These are phyloP conservation scores for Peronospora farinosa DNA, from an alignment of 352 stramenopile species.

Conservation along the genomic window DNA sequence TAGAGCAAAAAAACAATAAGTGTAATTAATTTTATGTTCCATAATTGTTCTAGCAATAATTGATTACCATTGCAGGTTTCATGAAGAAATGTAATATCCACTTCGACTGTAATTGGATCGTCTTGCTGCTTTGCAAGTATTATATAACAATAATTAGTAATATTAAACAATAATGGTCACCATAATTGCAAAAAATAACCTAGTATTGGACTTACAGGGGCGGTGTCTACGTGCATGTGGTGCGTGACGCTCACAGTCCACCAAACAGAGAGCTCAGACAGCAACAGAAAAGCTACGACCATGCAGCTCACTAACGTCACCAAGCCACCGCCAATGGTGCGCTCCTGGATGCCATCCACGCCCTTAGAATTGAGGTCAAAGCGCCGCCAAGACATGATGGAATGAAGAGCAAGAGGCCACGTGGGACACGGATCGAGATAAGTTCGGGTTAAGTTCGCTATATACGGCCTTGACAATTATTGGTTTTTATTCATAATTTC, in stretches of 20 bases:
- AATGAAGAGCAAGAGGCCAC: conserved; percentile 20
- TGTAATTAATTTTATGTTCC: no score
- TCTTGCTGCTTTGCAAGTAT: conserved; percentile 59
- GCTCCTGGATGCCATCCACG: conserved; percentile 86
- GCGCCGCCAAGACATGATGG: conserved; percentile 53
- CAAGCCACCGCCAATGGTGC: conserved; percentile 73
- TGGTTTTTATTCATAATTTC: no score
- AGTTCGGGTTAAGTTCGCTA: not conserved
- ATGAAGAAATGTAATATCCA: conserved; percentile 80
- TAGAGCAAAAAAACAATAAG: not conserved
- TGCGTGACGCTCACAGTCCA: conserved; percentile 79
- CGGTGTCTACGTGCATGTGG: conserved; percentile 84
- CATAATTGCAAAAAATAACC: not conserved
- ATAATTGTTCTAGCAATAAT: not conserved
- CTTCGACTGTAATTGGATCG: conserved; percentile 64
- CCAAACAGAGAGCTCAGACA: conserved; percentile 82
- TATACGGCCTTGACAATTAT: no score
- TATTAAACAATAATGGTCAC: not conserved
- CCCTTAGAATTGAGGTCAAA: conserved; percentile 87
- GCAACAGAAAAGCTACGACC: conserved; percentile 64
- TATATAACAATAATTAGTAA: not conserved
- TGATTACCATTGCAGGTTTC: conserved; percentile 59
- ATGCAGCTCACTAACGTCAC: conserved; percentile 78
- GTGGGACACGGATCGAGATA: conserved; percentile 3
- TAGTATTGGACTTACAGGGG: conserved; percentile 41